phyloP scores from a whole-genome alignment of 257 asterid species.

The Lithospermum erythrorhizon region DNA sequence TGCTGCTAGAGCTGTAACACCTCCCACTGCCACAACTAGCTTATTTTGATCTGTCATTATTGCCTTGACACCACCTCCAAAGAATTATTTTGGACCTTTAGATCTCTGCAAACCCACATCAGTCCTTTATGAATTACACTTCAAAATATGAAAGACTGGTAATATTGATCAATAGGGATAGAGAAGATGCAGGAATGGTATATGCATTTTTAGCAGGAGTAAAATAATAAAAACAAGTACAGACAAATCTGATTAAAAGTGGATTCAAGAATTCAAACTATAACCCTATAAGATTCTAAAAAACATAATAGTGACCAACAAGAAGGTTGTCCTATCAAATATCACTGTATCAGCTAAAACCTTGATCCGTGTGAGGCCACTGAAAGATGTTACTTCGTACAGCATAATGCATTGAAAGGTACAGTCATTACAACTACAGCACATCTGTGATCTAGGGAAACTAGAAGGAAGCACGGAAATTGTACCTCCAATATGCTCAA shows the following conservation, averaged over 20 bases:
- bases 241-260: no score
- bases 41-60: slow-evolving; percentile 87
- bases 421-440: neutral
- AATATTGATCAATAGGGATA: no score
- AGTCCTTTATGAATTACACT: neutral
- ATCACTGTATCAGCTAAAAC: neutral
- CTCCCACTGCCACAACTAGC: slow-evolving; percentile 87
- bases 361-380: neutral
- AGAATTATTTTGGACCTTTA: slow-evolving; percentile 2
- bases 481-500: slow-evolving; percentile 91
- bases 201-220: no score
- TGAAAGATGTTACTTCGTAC: neutral
- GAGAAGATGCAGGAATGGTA: no score
- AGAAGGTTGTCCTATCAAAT: neutral
- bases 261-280: no score
- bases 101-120: neutral
- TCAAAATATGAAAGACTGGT: no score
- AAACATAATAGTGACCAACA: neutral
- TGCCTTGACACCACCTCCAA: slow-evolving; percentile 76
- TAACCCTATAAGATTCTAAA: no score
- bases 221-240: no score
- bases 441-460: neutral
- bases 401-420: neutral
- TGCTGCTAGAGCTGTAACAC: slow-evolving; percentile 95
- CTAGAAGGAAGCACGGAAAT: neutral